These are phyloP conservation scores for Sporothrix sp. DNA, from an alignment of 2,329 filamentous ascomycete species.

Conservation along the genomic window DNA sequence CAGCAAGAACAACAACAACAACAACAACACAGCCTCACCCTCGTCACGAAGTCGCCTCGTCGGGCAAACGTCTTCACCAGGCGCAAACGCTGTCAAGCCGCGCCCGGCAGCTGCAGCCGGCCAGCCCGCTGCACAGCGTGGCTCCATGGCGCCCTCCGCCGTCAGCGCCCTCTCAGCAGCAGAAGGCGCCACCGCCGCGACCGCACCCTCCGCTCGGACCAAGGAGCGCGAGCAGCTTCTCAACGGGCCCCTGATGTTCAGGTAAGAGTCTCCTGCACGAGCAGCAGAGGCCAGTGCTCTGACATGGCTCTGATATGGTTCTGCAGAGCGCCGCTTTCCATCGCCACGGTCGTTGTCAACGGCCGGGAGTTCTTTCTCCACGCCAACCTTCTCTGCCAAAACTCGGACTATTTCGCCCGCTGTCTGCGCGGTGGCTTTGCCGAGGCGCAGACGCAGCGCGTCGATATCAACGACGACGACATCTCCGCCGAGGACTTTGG, in stretches of 20 bases:
- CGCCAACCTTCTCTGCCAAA: slow-evolving; percentile 14
- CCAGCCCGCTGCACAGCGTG: neutral
- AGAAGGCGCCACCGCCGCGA: neutral
- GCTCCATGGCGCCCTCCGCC: neutral
- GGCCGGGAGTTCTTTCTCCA: slow-evolving; percentile 16
- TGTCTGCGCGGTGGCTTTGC: slow-evolving; percentile 17
- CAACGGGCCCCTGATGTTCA: slow-evolving; percentile 11
- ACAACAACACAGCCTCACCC: neutral
- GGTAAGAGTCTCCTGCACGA: neutral
- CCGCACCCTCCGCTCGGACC: neutral
- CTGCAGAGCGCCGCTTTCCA: slow-evolving; percentile 11
- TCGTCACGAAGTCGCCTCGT: neutral
- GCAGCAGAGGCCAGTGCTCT: too few relatives aligned
- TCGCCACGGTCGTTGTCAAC: slow-evolving; percentile 16
- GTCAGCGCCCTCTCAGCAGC: neutral
- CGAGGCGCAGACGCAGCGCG: slow-evolving; percentile 16
- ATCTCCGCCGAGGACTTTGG: slow-evolving; percentile 17
- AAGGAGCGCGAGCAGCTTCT: slow-evolving; percentile 11
- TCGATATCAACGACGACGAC: slow-evolving; percentile 18
- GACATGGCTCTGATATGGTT: too few relatives aligned
- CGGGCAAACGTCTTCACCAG: neutral
- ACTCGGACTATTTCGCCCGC: slow-evolving; percentile 18
- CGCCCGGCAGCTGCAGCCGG: neutral
- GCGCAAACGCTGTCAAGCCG: neutral
- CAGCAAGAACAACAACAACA: neutral